Conservation (phyloP, 2,329 filamentous ascomycete species). For the Lachnellula arida region DNA sequence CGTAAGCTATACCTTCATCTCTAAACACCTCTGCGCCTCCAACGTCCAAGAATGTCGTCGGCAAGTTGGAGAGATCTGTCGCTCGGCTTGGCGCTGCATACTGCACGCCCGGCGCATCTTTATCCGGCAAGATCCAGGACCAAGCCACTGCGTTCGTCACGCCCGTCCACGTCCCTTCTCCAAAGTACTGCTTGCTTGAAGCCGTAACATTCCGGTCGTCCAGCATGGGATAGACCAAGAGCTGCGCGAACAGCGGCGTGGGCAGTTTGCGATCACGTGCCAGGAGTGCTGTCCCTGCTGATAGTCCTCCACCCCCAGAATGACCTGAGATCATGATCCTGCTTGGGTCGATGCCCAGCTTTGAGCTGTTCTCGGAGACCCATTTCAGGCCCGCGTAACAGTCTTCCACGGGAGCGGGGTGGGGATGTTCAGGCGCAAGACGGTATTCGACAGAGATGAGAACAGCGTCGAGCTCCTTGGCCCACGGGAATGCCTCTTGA, state of each 20-base stretch:
- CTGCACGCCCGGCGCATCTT: conserved; percentile 20
- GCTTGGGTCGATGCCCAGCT: conserved; percentile 40
- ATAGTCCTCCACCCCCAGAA: conserved; percentile 53
- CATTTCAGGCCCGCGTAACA: conserved; percentile 49
- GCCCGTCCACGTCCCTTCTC: conserved; percentile 31
- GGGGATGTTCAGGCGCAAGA: conserved; percentile 12
- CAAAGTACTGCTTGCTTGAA: conserved; percentile 28
- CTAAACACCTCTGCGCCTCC: conserved; percentile 33
- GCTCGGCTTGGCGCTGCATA: conserved; percentile 33
- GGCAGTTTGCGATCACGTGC: conserved; percentile 33
- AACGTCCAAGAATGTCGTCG: conserved; percentile 34
- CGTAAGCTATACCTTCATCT: conserved; percentile 34
- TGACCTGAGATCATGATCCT: conserved; percentile 51
- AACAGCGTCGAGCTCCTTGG: conserved; percentile 42
- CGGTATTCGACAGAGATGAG: conserved; percentile 36
- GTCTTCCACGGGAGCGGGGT: conserved; percentile 11
- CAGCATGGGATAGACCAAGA: conserved; percentile 40
- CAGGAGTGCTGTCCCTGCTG: conserved; percentile 49
- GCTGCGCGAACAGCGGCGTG: conserved; percentile 35
- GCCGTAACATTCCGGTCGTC: conserved; percentile 35
- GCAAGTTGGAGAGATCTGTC: conserved; percentile 28
- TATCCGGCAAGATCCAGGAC: conserved; percentile 30
- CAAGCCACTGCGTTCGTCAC: conserved; percentile 31
- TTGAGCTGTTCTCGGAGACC: conserved; percentile 30
- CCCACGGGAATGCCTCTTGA: conserved; percentile 40